These are phyloP conservation scores for Amniculicola lignicola DNA, from an alignment of 495 filamentous ascomycete genomes.

Conservation along the genomic window DNA sequence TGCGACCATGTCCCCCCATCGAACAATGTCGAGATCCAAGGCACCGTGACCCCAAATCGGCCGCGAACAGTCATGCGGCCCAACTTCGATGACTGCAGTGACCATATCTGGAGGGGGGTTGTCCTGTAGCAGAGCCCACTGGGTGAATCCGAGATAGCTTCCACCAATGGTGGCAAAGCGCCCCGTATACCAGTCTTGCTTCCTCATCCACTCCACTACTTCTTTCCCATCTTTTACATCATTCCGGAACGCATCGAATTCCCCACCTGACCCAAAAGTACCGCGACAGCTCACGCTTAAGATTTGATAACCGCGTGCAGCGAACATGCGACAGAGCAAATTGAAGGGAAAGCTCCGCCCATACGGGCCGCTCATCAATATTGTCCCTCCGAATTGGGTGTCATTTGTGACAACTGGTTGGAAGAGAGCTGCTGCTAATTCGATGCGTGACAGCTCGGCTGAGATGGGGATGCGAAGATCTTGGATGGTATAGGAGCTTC, in stretches of 20 bases:
- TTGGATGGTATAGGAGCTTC: not conserved
- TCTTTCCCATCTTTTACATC: constrained; percentile 5
- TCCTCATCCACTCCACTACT: constrained; percentile 12
- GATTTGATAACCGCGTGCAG: constrained; percentile 9
- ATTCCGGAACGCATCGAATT: constrained; percentile 4
- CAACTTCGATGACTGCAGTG: not conserved
- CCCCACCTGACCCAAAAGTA: constrained; percentile 8
- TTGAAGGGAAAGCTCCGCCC: not conserved
- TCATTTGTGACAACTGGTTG: not conserved
- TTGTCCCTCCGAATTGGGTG: not conserved
- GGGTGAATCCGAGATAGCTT: constrained; percentile 12
- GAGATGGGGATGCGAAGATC: constrained; percentile 7
- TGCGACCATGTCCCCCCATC: constrained; percentile 1
- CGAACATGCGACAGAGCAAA: not conserved
- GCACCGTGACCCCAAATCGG: constrained; percentile 4
- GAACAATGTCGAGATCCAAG: constrained; percentile 5
- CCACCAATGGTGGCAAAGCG: constrained; percentile 3
- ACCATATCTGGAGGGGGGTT: constrained; percentile 9
- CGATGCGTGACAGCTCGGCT: not conserved
- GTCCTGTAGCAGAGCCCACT: constrained; percentile 12
- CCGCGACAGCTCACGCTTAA: constrained; percentile 15
- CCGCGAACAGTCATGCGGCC: constrained; percentile 3
- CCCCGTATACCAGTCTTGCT: constrained; percentile 11
- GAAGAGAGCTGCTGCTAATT: constrained; percentile 6
- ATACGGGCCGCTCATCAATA: constrained; percentile 6